These are phyloP conservation scores for Dianthus caryophyllus DNA, from an alignment of 148 eudicot species.

Conservation along the genomic window DNA sequence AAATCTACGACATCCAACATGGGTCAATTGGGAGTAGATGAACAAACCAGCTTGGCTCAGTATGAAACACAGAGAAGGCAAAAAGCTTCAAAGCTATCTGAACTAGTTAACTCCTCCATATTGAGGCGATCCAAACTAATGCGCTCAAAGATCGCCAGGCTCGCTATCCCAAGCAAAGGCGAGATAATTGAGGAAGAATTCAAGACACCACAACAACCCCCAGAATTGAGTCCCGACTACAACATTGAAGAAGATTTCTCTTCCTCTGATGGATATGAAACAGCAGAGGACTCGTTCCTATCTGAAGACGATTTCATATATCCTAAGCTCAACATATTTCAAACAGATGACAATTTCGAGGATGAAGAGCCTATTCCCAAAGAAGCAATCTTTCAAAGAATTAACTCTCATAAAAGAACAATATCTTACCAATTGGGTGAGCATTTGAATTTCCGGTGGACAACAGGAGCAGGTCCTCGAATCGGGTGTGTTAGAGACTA, in stretches of 20 bases:
- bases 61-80: constrained; percentile 21
- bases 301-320: constrained; percentile 44
- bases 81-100: constrained; percentile 23
- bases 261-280: constrained; percentile 46
- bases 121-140: constrained; percentile 38
- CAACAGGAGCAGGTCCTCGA: constrained; percentile 83
- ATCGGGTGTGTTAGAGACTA: constrained; percentile 86
- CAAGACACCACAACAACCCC: constrained; percentile 30
- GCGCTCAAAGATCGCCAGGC: constrained; percentile 34
- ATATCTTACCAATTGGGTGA: constrained; percentile 67
- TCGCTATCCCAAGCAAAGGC: constrained; percentile 45
- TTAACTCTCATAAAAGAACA: constrained; percentile 57
- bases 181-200: constrained; percentile 33
- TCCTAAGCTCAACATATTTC: constrained; percentile 57
- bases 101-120: constrained; percentile 20
- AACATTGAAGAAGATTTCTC: constrained; percentile 18
- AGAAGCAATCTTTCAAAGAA: constrained; percentile 54
- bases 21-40: constrained; percentile 20
- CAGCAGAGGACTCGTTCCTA: constrained; percentile 53
- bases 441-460: constrained; percentile 61
- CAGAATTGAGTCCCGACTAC: constrained; percentile 12
- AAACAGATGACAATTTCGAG: constrained; percentile 32
- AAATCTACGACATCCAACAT: constrained; percentile 11
- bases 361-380: constrained; percentile 43
- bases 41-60: constrained; percentile 16